These are phyloP conservation scores for Trichoderma asperelloides DNA, from an alignment of 495 filamentous ascomycete species.

Conservation along the genomic window DNA sequence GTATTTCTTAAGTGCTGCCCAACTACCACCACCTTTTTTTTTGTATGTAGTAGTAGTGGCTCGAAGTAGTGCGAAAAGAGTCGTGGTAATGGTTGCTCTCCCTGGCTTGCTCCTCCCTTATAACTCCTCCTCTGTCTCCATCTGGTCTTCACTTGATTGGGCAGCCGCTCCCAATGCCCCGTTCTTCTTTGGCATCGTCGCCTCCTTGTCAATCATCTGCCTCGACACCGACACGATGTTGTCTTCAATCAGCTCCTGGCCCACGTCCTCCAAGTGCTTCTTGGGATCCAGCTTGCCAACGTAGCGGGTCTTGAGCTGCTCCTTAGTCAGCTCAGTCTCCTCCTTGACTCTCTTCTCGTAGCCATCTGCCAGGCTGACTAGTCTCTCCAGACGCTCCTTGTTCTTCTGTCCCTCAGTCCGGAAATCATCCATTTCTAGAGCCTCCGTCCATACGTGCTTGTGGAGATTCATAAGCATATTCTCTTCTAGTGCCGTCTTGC, in stretches of 20 bases:
- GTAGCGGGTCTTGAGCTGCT: slow-evolving; percentile 97
- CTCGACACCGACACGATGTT: slow-evolving; percentile 94
- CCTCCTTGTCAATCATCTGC: slow-evolving; percentile 99
- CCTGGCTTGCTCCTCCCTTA: slow-evolving; percentile 14
- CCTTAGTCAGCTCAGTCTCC: slow-evolving; percentile 92
- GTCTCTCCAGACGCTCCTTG: slow-evolving; percentile 72
- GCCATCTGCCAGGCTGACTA: slow-evolving; percentile 84
- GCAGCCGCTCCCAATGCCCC: neutral
- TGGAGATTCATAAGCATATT: slow-evolving; percentile 99
- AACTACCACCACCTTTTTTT: neutral
- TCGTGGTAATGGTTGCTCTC: neutral
- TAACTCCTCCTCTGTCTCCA: slow-evolving; percentile 46
- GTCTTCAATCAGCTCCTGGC: slow-evolving; percentile 93
- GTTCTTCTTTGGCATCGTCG: slow-evolving; percentile 54
- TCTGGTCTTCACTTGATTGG: slow-evolving; percentile 40
- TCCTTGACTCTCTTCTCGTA: slow-evolving; percentile 99
- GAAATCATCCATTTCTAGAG: slow-evolving; percentile 95
- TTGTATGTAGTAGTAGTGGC: neutral
- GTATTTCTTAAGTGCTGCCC: neutral
- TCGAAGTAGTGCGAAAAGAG: neutral
- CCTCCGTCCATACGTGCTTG: slow-evolving; percentile 99
- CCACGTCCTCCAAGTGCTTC: slow-evolving; percentile 96
- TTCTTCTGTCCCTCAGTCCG: slow-evolving; percentile 72
- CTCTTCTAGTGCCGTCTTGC: slow-evolving; percentile 95
- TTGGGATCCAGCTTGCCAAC: slow-evolving; percentile 98